Evolutionary conservation across 192 early-diverging fungal species (phyloP), one percentile per base, ranked within the genome.

Genomic region (Paraglomus brasilianum): DNA sequence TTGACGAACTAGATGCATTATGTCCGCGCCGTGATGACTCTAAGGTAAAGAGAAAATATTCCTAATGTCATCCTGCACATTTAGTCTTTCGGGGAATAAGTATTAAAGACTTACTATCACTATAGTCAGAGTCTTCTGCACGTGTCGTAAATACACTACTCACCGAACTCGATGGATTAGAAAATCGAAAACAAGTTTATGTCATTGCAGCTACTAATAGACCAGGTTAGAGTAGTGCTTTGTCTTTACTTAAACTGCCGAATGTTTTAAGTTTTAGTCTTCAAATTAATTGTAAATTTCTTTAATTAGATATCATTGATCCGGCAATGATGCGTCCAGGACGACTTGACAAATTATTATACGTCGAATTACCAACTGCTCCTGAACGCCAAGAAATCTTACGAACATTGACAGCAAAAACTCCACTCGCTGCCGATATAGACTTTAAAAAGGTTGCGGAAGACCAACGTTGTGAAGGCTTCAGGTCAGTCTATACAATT

Each of bases 191-290:
- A 17, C 84, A 87, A 56, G 96, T 99, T 0, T 99, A 93, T 78
- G 91, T 99, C 36, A 95, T 99, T 74, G 97, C 93, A 1, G 97
- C 97, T 13, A 99, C 97, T 8, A 99, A 99, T 71, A 85, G 97
- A 38, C 97, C 97, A 42, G 82, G 77, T 80, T 78, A 38, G 58
- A 19, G 10, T 48, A 48, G 47, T 15, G 11, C 17, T 13, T 15
- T 48, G 47, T 15, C 11, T 48, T 48, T 48, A 1, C 17, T 15
- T 48, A 48, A 47, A 15, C 47, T 48, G 11, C 4, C 11, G 17
- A 48, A 13, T 15, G 41, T 65, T 49, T 8, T 10, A 24, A 43
- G 9, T 45, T 11, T 44, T 17, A 22, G 43, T 15, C 1, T 66
- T 45, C 59, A 61, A 41, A 14, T 47, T n/a, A 39, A 30, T 66